A percentile compares a stretch with the other conserved stretches of the same genome.
Evolutionary conservation across 352 stramenopile species (phyloP).

Genomic region (Phytophthora europaea): DNA sequence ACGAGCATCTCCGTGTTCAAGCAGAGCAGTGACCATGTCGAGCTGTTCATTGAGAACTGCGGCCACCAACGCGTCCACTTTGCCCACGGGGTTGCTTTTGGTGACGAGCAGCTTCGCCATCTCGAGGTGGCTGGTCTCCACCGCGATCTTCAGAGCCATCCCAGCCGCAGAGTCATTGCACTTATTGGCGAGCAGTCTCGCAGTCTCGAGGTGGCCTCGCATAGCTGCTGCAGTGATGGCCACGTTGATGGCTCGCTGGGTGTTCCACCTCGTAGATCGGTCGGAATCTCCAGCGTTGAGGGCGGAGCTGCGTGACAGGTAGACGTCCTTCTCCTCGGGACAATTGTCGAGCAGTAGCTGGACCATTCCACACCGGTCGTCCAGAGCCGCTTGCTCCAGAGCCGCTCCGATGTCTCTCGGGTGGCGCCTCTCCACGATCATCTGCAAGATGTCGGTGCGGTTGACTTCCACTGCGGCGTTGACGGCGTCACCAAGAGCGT

Average conservation of each 20-base stretch:
- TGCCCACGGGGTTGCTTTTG: slow-evolving; percentile 18
- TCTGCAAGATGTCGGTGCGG: slow-evolving; percentile 15
- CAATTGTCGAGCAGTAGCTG: slow-evolving; percentile 20
- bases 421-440: slow-evolving; percentile 23
- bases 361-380: slow-evolving; percentile 16
- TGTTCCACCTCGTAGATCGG: slow-evolving; percentile 16
- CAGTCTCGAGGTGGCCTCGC: slow-evolving; percentile 9
- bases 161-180: slow-evolving; percentile 18
- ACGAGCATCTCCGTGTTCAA: slow-evolving; percentile 7
- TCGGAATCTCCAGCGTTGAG: not conserved
- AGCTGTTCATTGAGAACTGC: slow-evolving; percentile 6
- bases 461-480: slow-evolving; percentile 9
- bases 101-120: slow-evolving; percentile 22
- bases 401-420: slow-evolving; percentile 20
- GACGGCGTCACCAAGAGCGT: slow-evolving; percentile 13
- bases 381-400: slow-evolving; percentile 14
- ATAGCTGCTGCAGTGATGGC: slow-evolving; percentile 9
- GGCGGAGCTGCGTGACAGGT: slow-evolving; percentile 4
- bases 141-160: slow-evolving; percentile 7
- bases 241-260: slow-evolving; percentile 17
- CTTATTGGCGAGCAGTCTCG: slow-evolving; percentile 13
- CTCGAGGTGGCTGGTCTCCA: slow-evolving; percentile 12
- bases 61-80: slow-evolving; percentile 16
- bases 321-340: slow-evolving; percentile 17
- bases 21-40: slow-evolving; percentile 12